Conservation (phyloP, 2,329 filamentous ascomycete species). For the Microsporum canis region DNA sequence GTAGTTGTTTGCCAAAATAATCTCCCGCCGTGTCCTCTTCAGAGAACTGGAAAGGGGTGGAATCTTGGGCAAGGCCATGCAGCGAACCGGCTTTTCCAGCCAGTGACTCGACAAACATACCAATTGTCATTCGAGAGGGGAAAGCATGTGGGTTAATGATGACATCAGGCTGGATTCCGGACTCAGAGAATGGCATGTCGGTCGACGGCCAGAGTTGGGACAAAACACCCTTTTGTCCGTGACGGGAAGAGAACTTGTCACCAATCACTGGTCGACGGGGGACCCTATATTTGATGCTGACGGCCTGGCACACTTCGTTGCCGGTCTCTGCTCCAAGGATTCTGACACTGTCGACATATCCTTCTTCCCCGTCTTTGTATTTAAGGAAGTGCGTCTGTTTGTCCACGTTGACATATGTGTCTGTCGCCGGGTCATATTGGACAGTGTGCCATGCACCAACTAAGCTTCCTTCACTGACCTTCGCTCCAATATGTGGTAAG, state of each 20-base stretch:
- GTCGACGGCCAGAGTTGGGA: constrained; percentile 90
- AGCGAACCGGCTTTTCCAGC: constrained; percentile 90
- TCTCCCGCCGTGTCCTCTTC: constrained; percentile 86
- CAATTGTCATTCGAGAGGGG: constrained; percentile 98
- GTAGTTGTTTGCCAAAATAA: constrained; percentile 91
- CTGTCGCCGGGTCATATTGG: constrained; percentile 57
- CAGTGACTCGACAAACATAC: constrained; percentile 96
- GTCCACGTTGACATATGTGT: constrained; percentile 73
- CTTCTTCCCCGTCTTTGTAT: constrained; percentile 85
- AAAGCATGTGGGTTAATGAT: constrained; percentile 99
- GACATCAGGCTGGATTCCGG: constrained; percentile 89
- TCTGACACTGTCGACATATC: constrained; percentile 85
- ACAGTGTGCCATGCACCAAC: constrained; percentile 87
- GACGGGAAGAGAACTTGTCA: constrained; percentile 97
- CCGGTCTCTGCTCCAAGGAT: constrained; percentile 77
- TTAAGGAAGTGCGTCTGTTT: constrained; percentile 77
- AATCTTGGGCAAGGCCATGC: constrained; percentile 92
- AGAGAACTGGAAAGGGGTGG: constrained; percentile 87
- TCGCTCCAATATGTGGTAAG: constrained; percentile 65
- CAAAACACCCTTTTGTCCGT: constrained; percentile 94
- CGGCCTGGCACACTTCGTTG: constrained; percentile 69
- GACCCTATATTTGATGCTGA: constrained; percentile 87
- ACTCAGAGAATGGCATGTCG: constrained; percentile 95
- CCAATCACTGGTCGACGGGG: constrained; percentile 86
- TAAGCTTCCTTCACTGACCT: constrained; percentile 68